Evolutionary conservation across 2,329 filamentous ascomycete species (phyloP).

Genomic region (Talaromyces sp.): DNA sequence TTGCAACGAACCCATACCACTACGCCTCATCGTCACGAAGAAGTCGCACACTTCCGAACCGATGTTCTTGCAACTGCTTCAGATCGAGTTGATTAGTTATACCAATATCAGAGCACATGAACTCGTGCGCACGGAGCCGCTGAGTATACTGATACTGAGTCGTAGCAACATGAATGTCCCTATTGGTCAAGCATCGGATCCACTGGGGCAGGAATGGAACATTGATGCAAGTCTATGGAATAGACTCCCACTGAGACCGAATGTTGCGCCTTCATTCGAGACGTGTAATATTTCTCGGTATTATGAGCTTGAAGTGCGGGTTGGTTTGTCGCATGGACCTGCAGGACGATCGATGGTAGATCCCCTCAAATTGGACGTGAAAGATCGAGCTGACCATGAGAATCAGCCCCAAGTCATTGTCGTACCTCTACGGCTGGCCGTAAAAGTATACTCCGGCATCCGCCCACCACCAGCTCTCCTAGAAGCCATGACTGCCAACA

Average conservation of each 20-base stretch:
- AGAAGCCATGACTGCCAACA: conserved; percentile 54
- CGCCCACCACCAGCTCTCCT: conserved; percentile 73
- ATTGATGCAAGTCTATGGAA: conserved; percentile 73
- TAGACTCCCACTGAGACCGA: conserved; percentile 70
- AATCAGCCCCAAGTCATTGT: conserved; percentile 69
- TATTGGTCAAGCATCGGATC: conserved; percentile 57
- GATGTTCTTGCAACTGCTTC: conserved; percentile 72
- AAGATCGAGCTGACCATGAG: conserved; percentile 15
- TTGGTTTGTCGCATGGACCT: conserved; percentile 73
- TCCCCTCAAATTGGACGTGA: neutral
- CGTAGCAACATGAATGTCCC: conserved; percentile 69
- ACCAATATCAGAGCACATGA: conserved; percentile 79
- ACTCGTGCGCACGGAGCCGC: conserved; percentile 65
- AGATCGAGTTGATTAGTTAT: conserved; percentile 76
- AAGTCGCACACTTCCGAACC: conserved; percentile 65
- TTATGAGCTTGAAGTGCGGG: conserved; percentile 79
- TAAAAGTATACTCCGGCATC: conserved; percentile 85
- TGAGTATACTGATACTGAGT: conserved; percentile 72
- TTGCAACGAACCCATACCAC: conserved; percentile 79
- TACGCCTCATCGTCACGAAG: conserved; percentile 77
- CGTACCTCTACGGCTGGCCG: conserved; percentile 72
- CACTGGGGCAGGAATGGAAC: conserved; percentile 64
- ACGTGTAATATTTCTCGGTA: conserved; percentile 81
- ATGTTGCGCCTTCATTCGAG: conserved; percentile 78
- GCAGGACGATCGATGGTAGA: conserved; percentile 52